These are phyloP conservation scores for Kodamaea leandrae DNA, from an alignment of 805 yeast genomes.

Conservation along the genomic window DNA sequence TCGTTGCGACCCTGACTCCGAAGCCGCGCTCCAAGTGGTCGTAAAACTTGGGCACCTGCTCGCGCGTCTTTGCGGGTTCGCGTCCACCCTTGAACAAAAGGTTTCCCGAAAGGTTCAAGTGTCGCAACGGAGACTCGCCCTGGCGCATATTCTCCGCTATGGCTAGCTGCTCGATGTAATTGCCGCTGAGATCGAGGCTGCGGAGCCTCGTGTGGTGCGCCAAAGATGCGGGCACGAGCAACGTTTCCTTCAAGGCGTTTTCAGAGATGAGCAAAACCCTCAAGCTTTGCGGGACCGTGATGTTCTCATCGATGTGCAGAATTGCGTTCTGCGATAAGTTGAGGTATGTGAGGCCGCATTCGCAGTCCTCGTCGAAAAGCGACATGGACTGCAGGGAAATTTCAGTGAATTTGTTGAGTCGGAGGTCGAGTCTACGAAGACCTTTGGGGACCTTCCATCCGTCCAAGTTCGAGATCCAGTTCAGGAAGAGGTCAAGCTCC, in stretches of 20 bases:
- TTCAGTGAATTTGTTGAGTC: constrained; percentile 19
- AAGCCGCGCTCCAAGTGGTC: constrained; percentile 19
- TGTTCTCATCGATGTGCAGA: constrained; percentile 5
- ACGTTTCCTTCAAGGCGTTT: constrained; percentile 14
- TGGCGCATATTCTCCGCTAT: constrained; percentile 1
- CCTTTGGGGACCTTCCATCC: constrained; percentile 15
- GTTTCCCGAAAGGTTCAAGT: constrained; percentile 15
- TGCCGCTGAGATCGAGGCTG: constrained; percentile 18
- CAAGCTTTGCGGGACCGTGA: constrained; percentile 10
- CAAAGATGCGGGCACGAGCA: constrained; percentile 12
- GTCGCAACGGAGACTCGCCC: constrained; percentile 13
- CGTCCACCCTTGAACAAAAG: constrained; percentile 4
- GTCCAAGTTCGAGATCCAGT: constrained; percentile 19
- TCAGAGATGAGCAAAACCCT: constrained; percentile 8
- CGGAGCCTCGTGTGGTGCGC: constrained; percentile 14
- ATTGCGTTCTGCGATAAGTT: constrained; percentile 11
- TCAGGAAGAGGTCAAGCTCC: constrained; percentile 24
- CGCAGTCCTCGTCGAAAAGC: constrained; percentile 6
- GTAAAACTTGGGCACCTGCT: constrained; percentile 23
- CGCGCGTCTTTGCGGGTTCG: constrained; percentile 7
- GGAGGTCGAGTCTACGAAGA: constrained; percentile 22
- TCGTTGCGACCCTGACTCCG: constrained; percentile 18
- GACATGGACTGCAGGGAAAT: constrained; percentile 10
- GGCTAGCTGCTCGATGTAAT: constrained; percentile 16
- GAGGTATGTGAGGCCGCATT: constrained; percentile 6